A percentile compares a stretch with the other conserved stretches of the same genome.
These are phyloP conservation scores for Trichoderma oligosporum DNA, from an alignment of 2,329 filamentous ascomycete species.

Conservation along the genomic window DNA sequence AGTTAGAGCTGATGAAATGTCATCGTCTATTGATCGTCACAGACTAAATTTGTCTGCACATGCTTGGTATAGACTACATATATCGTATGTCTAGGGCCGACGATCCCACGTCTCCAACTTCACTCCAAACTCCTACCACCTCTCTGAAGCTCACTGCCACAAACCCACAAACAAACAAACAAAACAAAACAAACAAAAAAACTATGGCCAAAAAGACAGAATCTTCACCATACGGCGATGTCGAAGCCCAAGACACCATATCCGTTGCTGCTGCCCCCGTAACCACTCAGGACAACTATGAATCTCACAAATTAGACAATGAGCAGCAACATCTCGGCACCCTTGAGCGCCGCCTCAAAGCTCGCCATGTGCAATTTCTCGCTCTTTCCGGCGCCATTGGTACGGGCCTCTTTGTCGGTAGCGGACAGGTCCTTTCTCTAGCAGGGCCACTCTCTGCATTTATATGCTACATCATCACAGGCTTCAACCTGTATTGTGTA, in stretches of 20 bases:
- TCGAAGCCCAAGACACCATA: conserved; percentile 14
- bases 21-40: neutral
- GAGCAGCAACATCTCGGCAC: conserved; percentile 34
- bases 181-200: too few species aligned
- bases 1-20: neutral
- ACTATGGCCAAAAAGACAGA: conserved; percentile 7
- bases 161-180: too few species aligned
- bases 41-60: neutral
- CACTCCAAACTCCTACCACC: neutral
- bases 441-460: conserved; percentile 42
- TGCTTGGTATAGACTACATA: neutral
- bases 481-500: conserved; percentile 47
- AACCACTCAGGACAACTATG: neutral
- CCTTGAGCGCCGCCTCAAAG: conserved; percentile 38
- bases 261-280: conserved; percentile 5
- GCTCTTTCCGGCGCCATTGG: conserved; percentile 42
- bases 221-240: conserved; percentile 1
- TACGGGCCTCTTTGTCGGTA: conserved; percentile 44
- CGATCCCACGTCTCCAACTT: neutral
- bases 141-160: too few species aligned
- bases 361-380: conserved; percentile 42
- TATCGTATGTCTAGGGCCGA: neutral
- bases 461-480: conserved; percentile 42
- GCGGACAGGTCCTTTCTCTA: conserved; percentile 41
- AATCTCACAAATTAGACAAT: conserved; percentile 1